Percentiles rank a stretch among this genome's conserved stretches.
Conservation (phyloP, 805 yeast genomes). For the Teunomyces panamensis region DNA sequence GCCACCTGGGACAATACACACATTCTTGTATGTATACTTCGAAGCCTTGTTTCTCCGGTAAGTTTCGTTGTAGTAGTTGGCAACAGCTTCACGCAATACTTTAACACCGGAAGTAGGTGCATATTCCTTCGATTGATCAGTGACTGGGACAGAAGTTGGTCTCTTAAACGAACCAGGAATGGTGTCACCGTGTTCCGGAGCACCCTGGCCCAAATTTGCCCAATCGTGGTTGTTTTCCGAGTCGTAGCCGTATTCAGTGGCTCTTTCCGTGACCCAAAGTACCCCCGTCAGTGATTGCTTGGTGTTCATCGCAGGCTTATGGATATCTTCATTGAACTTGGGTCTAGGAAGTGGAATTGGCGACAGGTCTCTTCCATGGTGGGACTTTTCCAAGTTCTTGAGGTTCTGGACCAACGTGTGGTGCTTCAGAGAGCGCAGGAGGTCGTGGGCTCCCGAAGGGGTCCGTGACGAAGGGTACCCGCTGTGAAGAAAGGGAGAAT, state of each 20-base stretch:
- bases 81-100: constrained; percentile 56
- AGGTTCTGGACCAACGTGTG: constrained; percentile 26
- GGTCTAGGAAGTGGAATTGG: constrained; percentile 54
- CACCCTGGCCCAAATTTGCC: constrained; percentile 65
- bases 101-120: constrained; percentile 60
- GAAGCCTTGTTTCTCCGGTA: constrained; percentile 48
- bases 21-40: constrained; percentile 59
- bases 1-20: constrained; percentile 64
- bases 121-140: constrained; percentile 51
- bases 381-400: constrained; percentile 18
- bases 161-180: constrained; percentile 56
- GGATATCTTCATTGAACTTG: constrained; percentile 39
- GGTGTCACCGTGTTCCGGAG: constrained; percentile 60
- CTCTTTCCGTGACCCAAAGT: constrained; percentile 63
- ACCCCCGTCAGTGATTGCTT: constrained; percentile 62
- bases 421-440: constrained; percentile 7
- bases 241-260: constrained; percentile 52
- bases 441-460: constrained; percentile 13
- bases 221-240: constrained; percentile 40
- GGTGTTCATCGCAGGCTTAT: constrained; percentile 58
- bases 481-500: constrained; percentile 3
- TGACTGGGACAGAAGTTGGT: constrained; percentile 47
- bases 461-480: constrained; percentile 22
- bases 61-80: constrained; percentile 52
- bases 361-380: constrained; percentile 38